Percentiles rank a stretch among this genome's conserved stretches.
Conservation (phyloP, 495 filamentous ascomycete genomes). For the Jackrogersella multiformis region DNA sequence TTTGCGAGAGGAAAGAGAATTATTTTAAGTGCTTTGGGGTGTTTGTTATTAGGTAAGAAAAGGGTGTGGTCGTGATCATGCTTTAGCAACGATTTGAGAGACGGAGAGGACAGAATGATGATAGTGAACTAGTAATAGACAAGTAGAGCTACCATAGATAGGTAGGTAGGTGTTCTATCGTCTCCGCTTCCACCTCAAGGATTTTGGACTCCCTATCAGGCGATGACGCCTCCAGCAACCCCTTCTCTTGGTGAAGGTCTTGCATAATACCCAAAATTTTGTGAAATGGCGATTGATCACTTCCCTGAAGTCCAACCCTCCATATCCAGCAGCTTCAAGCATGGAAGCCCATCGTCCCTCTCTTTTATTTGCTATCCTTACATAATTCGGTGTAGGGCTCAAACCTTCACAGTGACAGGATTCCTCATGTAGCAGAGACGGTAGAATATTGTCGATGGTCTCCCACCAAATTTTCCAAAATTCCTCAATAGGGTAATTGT, state of each 20-base stretch:
- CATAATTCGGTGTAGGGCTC: too few relatives aligned
- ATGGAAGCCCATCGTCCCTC: neutral
- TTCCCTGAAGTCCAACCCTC: neutral
- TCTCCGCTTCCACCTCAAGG: neutral
- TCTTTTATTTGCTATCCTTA: neutral
- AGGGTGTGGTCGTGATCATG: too few relatives aligned
- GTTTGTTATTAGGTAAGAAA: too few relatives aligned
- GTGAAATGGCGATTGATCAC: constrained; percentile 3
- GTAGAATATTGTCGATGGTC: neutral
- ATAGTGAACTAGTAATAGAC: too few relatives aligned
- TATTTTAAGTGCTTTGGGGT: too few relatives aligned
- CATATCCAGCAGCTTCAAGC: neutral
- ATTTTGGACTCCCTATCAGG: neutral
- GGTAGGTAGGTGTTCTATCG: neutral
- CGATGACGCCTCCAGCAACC: neutral
- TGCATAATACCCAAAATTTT: neutral
- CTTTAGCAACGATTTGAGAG: too few relatives aligned
- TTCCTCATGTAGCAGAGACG: neutral
- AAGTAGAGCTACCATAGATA: too few relatives aligned
- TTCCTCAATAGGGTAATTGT: neutral
- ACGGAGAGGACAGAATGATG: too few relatives aligned
- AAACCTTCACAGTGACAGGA: neutral
- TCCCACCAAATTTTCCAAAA: constrained; percentile 16
- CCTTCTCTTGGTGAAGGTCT: neutral
- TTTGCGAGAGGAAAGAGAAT: too few relatives aligned